These are phyloP conservation scores for Centella asiatica DNA, from an alignment of 129 eudicot species.

Conservation along the genomic window DNA sequence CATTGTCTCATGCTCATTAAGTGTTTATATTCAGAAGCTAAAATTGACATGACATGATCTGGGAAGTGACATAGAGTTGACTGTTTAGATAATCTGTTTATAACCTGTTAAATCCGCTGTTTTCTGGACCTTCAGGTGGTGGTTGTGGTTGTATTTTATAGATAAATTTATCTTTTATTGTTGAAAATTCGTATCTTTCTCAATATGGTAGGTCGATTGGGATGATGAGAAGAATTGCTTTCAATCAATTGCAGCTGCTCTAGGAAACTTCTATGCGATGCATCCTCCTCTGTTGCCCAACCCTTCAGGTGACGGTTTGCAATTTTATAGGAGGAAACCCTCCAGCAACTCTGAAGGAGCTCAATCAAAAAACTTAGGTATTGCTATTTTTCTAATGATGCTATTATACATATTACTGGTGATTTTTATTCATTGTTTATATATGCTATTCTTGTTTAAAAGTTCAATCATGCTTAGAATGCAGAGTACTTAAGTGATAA, in stretches of 20 bases:
- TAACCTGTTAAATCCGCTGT: background rate
- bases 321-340: constrained; percentile 44
- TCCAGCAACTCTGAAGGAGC: constrained; percentile 22
- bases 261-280: constrained; percentile 88
- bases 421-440: no score
- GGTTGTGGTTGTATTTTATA: background rate
- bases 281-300: constrained; percentile 94
- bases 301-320: constrained; percentile 69
- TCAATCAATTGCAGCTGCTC: constrained; percentile 88
- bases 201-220: constrained; percentile 65
- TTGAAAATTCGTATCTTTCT: constrained; percentile 1
- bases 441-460: background rate
- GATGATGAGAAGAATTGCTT: constrained; percentile 75
- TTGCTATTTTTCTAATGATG: background rate
- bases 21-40: no score
- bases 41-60: no score
- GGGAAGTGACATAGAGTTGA: no score
- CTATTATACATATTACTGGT: background rate
- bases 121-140: no score
- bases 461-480: background rate
- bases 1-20: no score
- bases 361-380: constrained; percentile 24
- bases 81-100: no score
- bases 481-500: no score
- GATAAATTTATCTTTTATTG: background rate